Conservation (phyloP, 225 moss, liverwort and hornwort genomes). For the Marchantia paleacea region DNA sequence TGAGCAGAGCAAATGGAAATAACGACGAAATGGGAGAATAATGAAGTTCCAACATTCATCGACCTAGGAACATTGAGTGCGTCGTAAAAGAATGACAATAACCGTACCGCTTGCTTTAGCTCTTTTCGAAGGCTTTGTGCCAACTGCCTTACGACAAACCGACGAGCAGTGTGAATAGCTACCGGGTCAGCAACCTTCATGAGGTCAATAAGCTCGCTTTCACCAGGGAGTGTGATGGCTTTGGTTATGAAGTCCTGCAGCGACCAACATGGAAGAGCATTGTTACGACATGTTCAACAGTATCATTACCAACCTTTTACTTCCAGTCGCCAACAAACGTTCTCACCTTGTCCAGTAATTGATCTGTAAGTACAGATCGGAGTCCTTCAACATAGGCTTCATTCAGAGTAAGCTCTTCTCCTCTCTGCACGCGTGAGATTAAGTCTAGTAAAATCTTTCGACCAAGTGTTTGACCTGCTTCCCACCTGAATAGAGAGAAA, state of each 20-base stretch:
- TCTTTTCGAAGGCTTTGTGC: constrained; percentile 64
- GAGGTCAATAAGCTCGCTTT: constrained; percentile 90
- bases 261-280: background rate
- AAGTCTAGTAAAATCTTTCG: constrained; percentile 81
- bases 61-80: background rate
- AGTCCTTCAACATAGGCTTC: constrained; percentile 72
- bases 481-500: constrained; percentile 55
- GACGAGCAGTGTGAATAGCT: constrained; percentile 82
- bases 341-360: constrained; percentile 71
- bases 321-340: background rate
- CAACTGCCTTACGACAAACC: constrained; percentile 60
- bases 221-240: constrained; percentile 79
- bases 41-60: background rate
- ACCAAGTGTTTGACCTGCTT: constrained; percentile 84
- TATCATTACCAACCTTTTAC: background rate
- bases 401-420: constrained; percentile 52
- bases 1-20: background rate
- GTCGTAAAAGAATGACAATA: background rate
- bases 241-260: constrained; percentile 77
- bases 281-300: background rate
- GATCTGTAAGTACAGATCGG: constrained; percentile 63
- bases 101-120: constrained; percentile 51
- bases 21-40: background rate
- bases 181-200: constrained; percentile 89
- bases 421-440: constrained; percentile 59